Base-by-base conservation (phyloP, 371 early-diverging fungal species). In the Mucor irregularis region DNA sequence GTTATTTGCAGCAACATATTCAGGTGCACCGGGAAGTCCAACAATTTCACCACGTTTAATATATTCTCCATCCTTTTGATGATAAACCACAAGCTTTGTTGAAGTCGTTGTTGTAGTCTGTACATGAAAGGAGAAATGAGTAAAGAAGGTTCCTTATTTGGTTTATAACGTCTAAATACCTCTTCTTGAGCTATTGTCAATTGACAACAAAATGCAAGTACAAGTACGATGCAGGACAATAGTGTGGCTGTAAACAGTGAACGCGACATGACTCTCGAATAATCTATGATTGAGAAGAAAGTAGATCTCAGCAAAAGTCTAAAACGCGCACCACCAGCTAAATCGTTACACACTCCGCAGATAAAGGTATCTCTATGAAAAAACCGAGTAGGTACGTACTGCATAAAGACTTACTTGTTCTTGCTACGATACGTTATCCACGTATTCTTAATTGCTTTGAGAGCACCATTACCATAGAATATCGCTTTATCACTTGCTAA, bases 41-140 rank as follows among this genome's bases (percentile, higher is more conserved):
- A 54, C 46, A 14, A 69, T 69, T 16, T 58, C 58, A 24, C 69
- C 69, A 16, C 69, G 66, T 56, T 62, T 69, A 24, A 69, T 62
- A 17, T 54, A 69, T 9, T 62, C 51, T 0, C 66, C 66, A 28
- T 58, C 43, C 14, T 62, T 61, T 48, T 53, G 48, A 48, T 67
- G 67, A 56, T 58, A 67, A 0, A 66, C 43, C 26, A 48, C 38
- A 25, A 61, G 34, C 19, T 11, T 42, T 5, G 58, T 54, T 4
- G 46, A 34, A 34, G 30, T n/a, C 30, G 31, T 4, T 26, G 21
- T 22, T 26, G 31, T 2, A n/a, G 43, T 37, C 25, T 35, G 16
- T 0, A n/a, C 17, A 37, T 17, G 5, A 31, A 16, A 29, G 24
- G 6, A 17, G n/a, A n/a, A n/a, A n/a, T n/a, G n/a, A n/a, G n/a